These are phyloP conservation scores for Penicillium parvum DNA, from an alignment of 495 filamentous ascomycete genomes.

Conservation along the genomic window DNA sequence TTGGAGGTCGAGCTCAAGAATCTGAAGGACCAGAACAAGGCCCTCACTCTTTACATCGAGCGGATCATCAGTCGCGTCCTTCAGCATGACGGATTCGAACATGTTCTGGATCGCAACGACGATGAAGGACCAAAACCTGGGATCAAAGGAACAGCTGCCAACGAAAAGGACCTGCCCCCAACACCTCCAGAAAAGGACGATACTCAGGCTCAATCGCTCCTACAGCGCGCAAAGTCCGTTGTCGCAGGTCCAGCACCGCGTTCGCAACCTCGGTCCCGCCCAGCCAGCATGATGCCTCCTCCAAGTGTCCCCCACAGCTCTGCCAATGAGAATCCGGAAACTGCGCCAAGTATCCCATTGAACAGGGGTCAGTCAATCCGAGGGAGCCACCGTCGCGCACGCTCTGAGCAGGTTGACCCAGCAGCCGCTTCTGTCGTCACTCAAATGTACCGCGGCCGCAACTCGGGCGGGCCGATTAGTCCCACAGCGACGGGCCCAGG, in stretches of 20 bases:
- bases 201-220: conserved; percentile 47
- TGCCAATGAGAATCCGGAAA: conserved; percentile 65
- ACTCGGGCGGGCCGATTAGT: conserved; percentile 53
- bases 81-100: conserved; percentile 90
- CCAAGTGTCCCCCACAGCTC: conserved; percentile 32
- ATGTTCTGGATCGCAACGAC: conserved; percentile 67
- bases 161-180: conserved; percentile 81
- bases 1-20: conserved; percentile 74
- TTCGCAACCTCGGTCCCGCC: conserved; percentile 52
- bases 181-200: conserved; percentile 64
- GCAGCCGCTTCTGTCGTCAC: conserved; percentile 67
- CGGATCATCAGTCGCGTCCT: conserved; percentile 94
- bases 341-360: conserved; percentile 79
- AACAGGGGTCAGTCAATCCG: conserved; percentile 58
- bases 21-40: conserved; percentile 94
- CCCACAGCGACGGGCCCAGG: conserved; percentile 47
- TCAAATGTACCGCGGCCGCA: conserved; percentile 75
- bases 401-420: conserved; percentile 65
- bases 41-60: conserved; percentile 94
- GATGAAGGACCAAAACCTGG: conserved; percentile 43
- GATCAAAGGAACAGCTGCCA: conserved; percentile 25
- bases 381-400: conserved; percentile 54
- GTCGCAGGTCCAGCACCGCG: conserved; percentile 39
- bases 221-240: conserved; percentile 80
- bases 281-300: conserved; percentile 57